Conservation (phyloP, 306 rosid species). For the Cyamopsis tetragonoloba region DNA sequence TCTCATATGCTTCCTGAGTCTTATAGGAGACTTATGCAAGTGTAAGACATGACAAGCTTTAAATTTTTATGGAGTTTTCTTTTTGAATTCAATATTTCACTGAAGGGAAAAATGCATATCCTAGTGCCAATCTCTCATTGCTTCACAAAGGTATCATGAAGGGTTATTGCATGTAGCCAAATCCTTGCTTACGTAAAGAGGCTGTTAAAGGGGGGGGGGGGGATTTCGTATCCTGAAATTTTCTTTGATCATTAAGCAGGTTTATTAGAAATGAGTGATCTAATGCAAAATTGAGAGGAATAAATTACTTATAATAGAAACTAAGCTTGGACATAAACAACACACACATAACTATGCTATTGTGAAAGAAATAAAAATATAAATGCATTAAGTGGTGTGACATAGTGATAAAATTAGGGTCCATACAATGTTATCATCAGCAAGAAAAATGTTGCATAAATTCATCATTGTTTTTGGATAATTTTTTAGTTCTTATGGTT, state of each 20-base stretch:
- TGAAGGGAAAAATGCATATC: not conserved
- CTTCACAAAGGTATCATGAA: too few species aligned
- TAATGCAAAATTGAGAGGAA: not conserved
- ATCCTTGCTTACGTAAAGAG: too few species aligned
- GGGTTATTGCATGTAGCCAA: too few species aligned
- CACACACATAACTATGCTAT: not conserved
- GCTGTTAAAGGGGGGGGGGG: too few species aligned
- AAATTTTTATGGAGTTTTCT: not conserved
- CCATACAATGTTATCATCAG: not conserved
- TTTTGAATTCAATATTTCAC: not conserved
- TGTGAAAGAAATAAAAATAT: not conserved
- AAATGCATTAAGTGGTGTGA: too few species aligned
- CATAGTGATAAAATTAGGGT: not conserved
- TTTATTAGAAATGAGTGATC: not conserved
- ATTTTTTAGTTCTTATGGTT: not conserved
- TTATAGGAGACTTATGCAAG: constrained; percentile 70
- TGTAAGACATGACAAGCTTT: not conserved
- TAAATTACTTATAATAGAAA: not conserved
- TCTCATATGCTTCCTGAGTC: constrained; percentile 91
- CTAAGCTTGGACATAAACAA: not conserved
- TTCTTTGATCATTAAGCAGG: not conserved
- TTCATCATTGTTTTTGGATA: not conserved
- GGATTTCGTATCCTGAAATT: not conserved
- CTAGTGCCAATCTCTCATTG: too few species aligned
- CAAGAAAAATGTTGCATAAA: not conserved